Conservation (phyloP, 164 flowering plant species). For the Macadamia integrifolia region DNA sequence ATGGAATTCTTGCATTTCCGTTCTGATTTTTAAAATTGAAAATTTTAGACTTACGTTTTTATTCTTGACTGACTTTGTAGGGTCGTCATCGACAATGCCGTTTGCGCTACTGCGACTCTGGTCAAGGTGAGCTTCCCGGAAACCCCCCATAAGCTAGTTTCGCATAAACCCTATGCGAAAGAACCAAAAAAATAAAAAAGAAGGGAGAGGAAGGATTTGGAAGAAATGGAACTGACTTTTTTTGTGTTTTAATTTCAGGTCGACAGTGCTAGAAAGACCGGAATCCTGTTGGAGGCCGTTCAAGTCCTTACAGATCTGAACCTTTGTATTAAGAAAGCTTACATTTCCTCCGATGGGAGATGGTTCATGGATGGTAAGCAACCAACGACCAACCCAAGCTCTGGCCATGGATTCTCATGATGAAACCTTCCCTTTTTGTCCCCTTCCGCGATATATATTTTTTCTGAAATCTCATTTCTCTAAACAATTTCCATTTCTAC, state of each 20-base stretch:
- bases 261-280: conserved; percentile 38
- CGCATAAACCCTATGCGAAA: no score
- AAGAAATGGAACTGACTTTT: background rate
- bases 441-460: background rate
- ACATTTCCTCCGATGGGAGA: conserved; percentile 57
- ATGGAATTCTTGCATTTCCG: conserved; percentile 2
- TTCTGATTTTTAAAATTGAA: background rate
- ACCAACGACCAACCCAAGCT: background rate
- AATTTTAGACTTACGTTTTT: background rate
- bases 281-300: conserved; percentile 68
- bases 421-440: conserved; percentile 1
- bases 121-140: conserved; percentile 47
- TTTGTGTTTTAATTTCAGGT: conserved; percentile 16
- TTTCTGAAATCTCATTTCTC: background rate
- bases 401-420: background rate
- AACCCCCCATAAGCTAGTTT: background rate
- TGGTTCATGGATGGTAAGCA: conserved; percentile 71
- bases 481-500: conserved; percentile 10
- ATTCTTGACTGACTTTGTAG: conserved; percentile 31
- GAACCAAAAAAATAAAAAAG: conserved; percentile 39
- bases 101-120: conserved; percentile 50
- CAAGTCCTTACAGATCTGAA: conserved; percentile 84
- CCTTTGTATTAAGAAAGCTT: conserved; percentile 59
- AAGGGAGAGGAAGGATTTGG: conserved; percentile 29
- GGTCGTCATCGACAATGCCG: conserved; percentile 74